Evolutionary conservation across 2,329 filamentous ascomycete species (phyloP).

Genomic region (Fusarium verticillioides): DNA sequence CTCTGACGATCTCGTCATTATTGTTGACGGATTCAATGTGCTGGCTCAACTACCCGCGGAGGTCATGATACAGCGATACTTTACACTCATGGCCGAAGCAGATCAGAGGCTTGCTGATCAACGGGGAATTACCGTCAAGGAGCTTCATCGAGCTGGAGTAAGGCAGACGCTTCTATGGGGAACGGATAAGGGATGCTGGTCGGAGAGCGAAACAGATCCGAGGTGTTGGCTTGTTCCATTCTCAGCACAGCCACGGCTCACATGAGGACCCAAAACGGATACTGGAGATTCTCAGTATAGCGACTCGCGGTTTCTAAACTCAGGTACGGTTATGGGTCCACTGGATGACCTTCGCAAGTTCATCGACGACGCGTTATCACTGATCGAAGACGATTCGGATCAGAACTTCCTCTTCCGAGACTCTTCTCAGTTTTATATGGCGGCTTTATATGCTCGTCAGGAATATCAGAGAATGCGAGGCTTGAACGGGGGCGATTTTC

Average conservation of each 20-base stretch:
- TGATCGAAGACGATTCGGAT: slow-evolving; percentile 20
- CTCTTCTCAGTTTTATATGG: slow-evolving; percentile 40
- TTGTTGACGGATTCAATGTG: slow-evolving; percentile 42
- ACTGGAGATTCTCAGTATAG: slow-evolving; percentile 14
- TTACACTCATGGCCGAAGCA: slow-evolving; percentile 11
- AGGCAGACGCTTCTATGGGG: slow-evolving; percentile 40
- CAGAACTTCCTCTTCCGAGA: slow-evolving; percentile 15
- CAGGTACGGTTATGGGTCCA: slow-evolving; percentile 39
- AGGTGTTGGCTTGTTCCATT: slow-evolving; percentile 37
- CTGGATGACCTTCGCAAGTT: slow-evolving; percentile 34
- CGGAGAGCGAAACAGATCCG: slow-evolving; percentile 11
- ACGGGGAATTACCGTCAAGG: slow-evolving; percentile 26
- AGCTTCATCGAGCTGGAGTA: slow-evolving; percentile 25
- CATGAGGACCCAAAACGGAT: slow-evolving; percentile 31
- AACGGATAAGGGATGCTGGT: slow-evolving; percentile 37
- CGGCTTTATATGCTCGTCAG: slow-evolving; percentile 36
- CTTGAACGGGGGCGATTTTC: slow-evolving; percentile 22
- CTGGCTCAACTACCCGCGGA: slow-evolving; percentile 40
- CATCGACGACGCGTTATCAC: slow-evolving; percentile 25
- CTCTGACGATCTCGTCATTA: slow-evolving; percentile 36
- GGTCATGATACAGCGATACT: slow-evolving; percentile 39
- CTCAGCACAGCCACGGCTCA: slow-evolving; percentile 27
- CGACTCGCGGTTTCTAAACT: slow-evolving; percentile 36
- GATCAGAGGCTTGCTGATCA: slow-evolving; percentile 37
- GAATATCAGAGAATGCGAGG: slow-evolving; percentile 35